Base-by-base conservation (phyloP, 176 grass and related monocot species). In the Puccinellia tenuiflora region DNA sequence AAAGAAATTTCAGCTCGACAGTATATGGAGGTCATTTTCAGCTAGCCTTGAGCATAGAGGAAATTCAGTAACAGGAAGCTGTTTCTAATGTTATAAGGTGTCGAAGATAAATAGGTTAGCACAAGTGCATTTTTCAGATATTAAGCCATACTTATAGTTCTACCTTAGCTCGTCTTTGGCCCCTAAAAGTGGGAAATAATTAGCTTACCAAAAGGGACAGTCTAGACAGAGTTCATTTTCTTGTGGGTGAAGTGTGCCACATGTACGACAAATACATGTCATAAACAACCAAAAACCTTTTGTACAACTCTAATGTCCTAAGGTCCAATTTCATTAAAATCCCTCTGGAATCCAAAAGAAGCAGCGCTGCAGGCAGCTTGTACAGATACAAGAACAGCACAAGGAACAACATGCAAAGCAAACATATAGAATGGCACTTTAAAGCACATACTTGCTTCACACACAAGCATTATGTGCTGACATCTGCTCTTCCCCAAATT, bases 391-490 rank as follows among this genome's bases (percentile, higher is more conserved):
- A 85, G 16, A 51, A 24, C 15, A 71, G 31, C 64, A 29, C 30
- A 64, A 18, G 59, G 26, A 63, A 52, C 30, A 79, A 56, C 3
- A 15, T 63, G n/a, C n/a, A n/a, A n/a, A n/a, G 62, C 26, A 45
- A 80, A 20, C 35, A 82, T 39, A 81, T 24, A 21, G 6, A 48
- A 57, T 33, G 56, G 25, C 17, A 60, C 14, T 57, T 33, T 56
- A 55, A 43, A 68, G 37, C 18, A 30, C 21, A 80, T 26, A 48
- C 7, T 69, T 2, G 3, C 7, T 76, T 68, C 28, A 1, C 3
- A 52, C 31, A 28, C 73, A 90, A 82, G 21, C 38, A 65, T 61
- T 31, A 46, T n/a, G 37, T 57, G 65, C 0, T 86, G n/a, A n/a
- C n/a, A n/a, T n/a, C n/a, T n/a, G n/a, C n/a, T n/a, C n/a, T n/a